Base-by-base conservation (phyloP, 73 alveolate species). In the Paraurostyla sp. region DNA sequence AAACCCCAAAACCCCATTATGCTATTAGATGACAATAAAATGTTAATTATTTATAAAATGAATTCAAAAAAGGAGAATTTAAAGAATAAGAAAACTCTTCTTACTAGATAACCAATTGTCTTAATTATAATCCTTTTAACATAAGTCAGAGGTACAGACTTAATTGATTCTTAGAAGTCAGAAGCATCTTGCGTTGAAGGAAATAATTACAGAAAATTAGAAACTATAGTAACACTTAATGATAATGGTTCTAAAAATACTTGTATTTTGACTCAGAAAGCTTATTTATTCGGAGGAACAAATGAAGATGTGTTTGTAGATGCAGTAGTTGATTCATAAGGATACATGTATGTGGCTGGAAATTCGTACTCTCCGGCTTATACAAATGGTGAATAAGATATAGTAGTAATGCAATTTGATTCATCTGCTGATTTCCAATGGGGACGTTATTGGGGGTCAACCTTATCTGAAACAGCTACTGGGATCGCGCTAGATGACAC, bases 401-500 rank as follows among this genome's bases (percentile, higher is more conserved):
- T 69, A 20, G 36, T 38, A n/a, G 85, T 69, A 22, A 35, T 69
- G 16, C 13, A 69, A 36, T 69, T 69, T 43, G 85, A 69, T 36
- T 36, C 7, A 11, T 11, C 63, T 40, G 45, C 33, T 4, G 85
- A 33, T 4, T 9, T 43, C 3, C 11, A 69, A 36, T 69, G 85
- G 85, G 85, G 85, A 3, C 49, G 65, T 4, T 69, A 69, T 38
- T 69, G 85, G 85, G 85, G 85, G 22, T 27, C 57, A 33, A 4
- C 85, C 29, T 43, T 11, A 32, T 35, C 85, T 11, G 85, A 69
- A 40, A 69, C 85, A 33, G 62, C 65, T 3, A 75, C 87, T 6
- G 69, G 57, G 54, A 75, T 75, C 20, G 69, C 87, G 13, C 36
- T 69, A 13, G 69, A 43, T 32, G 71, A 75, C 3, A 56, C 50